Percentiles rank a stretch among this genome's conserved stretches.
Evolutionary conservation across 2,329 filamentous ascomycete species (phyloP).

Genomic region (Aspergillus alliaceus): DNA sequence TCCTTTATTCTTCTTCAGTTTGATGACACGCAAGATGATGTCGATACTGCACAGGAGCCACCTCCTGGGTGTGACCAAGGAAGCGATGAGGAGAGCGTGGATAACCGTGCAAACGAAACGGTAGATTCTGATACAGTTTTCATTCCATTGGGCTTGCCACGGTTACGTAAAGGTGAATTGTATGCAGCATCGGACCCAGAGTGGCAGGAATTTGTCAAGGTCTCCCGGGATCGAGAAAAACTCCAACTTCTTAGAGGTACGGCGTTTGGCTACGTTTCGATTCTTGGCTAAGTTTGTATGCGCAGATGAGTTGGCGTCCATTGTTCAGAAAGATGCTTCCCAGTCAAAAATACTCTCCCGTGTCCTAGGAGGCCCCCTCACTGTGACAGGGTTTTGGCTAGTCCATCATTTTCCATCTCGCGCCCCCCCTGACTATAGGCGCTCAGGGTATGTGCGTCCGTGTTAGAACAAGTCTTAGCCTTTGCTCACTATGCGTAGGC

Average conservation of each 20-base stretch:
- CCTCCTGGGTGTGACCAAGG: not conserved
- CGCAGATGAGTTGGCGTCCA: conserved; percentile 48
- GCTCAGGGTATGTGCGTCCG: conserved; percentile 55
- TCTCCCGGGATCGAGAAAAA: conserved; percentile 56
- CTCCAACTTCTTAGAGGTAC: conserved; percentile 50
- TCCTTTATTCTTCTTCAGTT: conserved; percentile 32
- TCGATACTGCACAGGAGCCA: conserved; percentile 13
- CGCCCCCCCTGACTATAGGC: conserved; percentile 60
- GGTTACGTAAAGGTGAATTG: conserved; percentile 27
- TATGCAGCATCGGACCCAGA: conserved; percentile 55
- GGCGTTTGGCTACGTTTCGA: conserved; percentile 13
- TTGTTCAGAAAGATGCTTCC: conserved; percentile 46
- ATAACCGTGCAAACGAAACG: conserved; percentile 11
- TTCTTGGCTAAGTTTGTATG: conserved; percentile 9
- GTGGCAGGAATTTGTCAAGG: conserved; percentile 60
- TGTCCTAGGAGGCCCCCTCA: conserved; percentile 51
- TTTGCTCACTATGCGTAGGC: conserved; percentile 20
- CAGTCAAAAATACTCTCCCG: conserved; percentile 45
- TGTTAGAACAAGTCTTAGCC: not conserved
- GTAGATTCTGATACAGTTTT: conserved; percentile 54
- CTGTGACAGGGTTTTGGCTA: conserved; percentile 58
- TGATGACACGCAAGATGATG: conserved; percentile 26
- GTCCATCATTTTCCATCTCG: conserved; percentile 60
- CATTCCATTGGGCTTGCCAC: conserved; percentile 60
- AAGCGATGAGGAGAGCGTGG: not conserved